Evolutionary conservation across 2,329 filamentous ascomycete species (phyloP), one percentile per base, ranked within the genome.

Genomic region (Didymella exigua): DNA sequence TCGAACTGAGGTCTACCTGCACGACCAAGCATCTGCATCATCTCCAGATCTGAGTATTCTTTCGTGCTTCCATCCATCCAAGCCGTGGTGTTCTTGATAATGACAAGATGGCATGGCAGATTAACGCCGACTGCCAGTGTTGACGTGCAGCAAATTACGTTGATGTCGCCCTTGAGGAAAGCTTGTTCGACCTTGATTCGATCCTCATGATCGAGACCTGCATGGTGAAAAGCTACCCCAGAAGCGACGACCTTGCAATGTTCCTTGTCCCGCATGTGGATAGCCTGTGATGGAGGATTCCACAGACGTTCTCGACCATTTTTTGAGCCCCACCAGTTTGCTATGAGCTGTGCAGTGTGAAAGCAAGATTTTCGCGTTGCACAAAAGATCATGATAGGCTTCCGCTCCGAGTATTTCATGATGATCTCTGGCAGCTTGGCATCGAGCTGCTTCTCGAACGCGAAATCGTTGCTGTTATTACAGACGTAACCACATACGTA

Each of bases 1-100:
- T 93, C 91, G 59, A 93, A 96, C 67, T 96, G 91, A 5, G 91
- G 91, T 18, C 91, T 82, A 1, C 91, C 91, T 45, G 91, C 91
- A 59, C 91, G 86, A 6, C 91, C 91, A 43, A 96, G 83, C 91
- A 96, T 96, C 66, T 96, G 91, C 88, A 93, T 93, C 58, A 93
- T 83, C 62, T 96, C 91, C 5, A 96, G 79, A 68, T 95, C 90
- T 0, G 89, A 86, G 62, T 91, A 92, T 69, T 95, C 90, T 50
- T 86, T 83, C 31, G 84, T 66, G 7, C 75, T 80, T 6, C 81
- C 75, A 27, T 75, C 79, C 52, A 86, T 82, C 52, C 85, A 83
- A 0, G 81, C 79, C 3, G 86, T 82, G 0, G 91, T 96, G 19
- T 90, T 89, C 71, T 96, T 96, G 50, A 96, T 83, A 9, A 96